Evolutionary conservation across 2,329 filamentous ascomycete genomes (phyloP).

Genomic region (Aspergillus caelatus): DNA sequence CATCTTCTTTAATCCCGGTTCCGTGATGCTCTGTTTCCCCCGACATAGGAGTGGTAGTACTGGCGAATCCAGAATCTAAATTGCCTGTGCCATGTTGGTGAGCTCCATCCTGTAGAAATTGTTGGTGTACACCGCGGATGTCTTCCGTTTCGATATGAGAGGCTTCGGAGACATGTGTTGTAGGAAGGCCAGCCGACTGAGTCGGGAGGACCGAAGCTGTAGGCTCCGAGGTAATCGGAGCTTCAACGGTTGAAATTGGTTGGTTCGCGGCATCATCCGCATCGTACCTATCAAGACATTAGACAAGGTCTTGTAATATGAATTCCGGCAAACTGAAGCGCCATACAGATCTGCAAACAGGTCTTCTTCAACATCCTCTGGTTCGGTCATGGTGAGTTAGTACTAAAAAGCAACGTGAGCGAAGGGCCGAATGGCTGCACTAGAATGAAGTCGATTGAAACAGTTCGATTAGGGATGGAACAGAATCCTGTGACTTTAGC

Average conservation of each 20-base stretch:
- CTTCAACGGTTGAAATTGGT: conserved; percentile 31
- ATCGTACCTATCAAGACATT: conserved; percentile 59
- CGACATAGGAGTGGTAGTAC: conserved; percentile 22
- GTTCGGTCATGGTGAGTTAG: conserved; percentile 68
- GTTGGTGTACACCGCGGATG: conserved; percentile 24
- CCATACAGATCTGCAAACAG: conserved; percentile 92
- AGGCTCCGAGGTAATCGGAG: conserved; percentile 42
- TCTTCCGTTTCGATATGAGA: conserved; percentile 32
- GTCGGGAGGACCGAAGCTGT: conserved; percentile 34
- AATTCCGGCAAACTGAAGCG: not conserved
- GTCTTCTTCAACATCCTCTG: conserved; percentile 85
- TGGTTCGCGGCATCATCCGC: conserved; percentile 60
- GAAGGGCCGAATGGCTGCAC: conserved; percentile 3
- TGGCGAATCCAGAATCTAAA: conserved; percentile 27
- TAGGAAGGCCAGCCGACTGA: conserved; percentile 35
- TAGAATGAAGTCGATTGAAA: not conserved
- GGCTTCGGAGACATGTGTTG: conserved; percentile 35
- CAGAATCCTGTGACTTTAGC: not conserved
- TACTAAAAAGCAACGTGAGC: conserved; percentile 10
- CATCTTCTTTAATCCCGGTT: conserved; percentile 77
- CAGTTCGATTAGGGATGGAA: not conserved
- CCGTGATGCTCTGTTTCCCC: conserved; percentile 40
- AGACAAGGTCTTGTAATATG: conserved; percentile 6
- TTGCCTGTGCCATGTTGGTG: conserved; percentile 31
- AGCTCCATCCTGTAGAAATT: conserved; percentile 25